phyloP scores from a whole-genome alignment of 2,329 filamentous ascomycete genomes.

The Claviceps africana region DNA sequence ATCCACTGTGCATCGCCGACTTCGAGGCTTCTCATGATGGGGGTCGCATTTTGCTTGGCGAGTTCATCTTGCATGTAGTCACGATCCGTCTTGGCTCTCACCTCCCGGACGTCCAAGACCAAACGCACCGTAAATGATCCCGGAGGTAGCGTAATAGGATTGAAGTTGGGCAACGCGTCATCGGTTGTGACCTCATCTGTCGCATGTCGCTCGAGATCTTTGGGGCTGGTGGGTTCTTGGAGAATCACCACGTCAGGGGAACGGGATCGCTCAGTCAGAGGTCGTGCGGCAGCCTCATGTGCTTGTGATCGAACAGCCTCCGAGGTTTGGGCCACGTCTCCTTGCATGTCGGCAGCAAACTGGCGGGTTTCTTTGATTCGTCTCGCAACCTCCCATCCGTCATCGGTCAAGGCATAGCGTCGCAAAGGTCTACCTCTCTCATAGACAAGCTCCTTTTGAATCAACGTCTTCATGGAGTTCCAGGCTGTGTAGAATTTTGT shows the following conservation, averaged over 20 bases:
- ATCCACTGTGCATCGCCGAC: constrained; percentile 71
- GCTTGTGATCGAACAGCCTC: not conserved
- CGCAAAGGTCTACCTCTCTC: constrained; percentile 54
- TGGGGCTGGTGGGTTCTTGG: not conserved
- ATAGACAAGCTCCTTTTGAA: constrained; percentile 59
- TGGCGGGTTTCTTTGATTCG: constrained; percentile 43
- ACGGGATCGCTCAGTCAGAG: constrained; percentile 7
- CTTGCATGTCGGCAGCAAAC: constrained; percentile 16
- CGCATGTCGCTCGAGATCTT: not conserved
- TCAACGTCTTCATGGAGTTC: constrained; percentile 67
- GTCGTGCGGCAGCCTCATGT: not conserved
- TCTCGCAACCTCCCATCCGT: constrained; percentile 61
- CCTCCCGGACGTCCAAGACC: constrained; percentile 61
- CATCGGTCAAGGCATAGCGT: constrained; percentile 59
- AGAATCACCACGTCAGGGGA: constrained; percentile 6
- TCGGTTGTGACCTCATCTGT: constrained; percentile 9
- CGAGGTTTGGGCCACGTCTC: not conserved
- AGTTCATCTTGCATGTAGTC: constrained; percentile 67
- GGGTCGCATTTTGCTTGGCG: constrained; percentile 47
- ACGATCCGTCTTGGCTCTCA: constrained; percentile 57
- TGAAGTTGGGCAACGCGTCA: constrained; percentile 30
- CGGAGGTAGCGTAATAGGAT: constrained; percentile 47
- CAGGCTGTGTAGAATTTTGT: constrained; percentile 66
- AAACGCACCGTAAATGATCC: constrained; percentile 59
- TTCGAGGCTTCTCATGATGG: constrained; percentile 54